Evolutionary conservation across 139 green algal genomes (phyloP), one percentile per base, ranked within the genome.

Genomic region (Axilococcus clingmanii): DNA sequence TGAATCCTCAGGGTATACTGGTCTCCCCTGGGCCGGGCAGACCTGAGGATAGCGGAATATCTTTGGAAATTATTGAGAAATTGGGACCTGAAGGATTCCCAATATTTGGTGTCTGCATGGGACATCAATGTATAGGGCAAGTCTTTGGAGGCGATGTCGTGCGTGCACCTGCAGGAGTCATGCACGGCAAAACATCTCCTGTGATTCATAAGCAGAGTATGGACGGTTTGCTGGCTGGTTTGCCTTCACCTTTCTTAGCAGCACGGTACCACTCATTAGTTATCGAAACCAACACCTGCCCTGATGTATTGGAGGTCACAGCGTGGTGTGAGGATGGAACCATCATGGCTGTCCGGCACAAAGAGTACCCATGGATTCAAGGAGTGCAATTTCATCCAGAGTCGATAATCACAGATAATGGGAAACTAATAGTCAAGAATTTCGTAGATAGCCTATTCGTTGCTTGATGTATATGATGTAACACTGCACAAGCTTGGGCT

Each of bases 321-420:
- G 92, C 87, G 22, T 97, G 91, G 88, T 94, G 86, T 0, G 91
- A 97, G 42, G 92, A 99, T 56, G 83, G 86, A 44, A 95, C 86
- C 25, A 89, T 98, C 68, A 99, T 99, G 92, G 92, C 60, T 3
- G 80, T 95, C 24, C 71, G 78, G 22, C 90, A 98, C 68, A 89
- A 80, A 54, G 62, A 88, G 42, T 69, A 77, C 40, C 67, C 72
- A 1, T 67, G 77, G 57, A 78, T 90, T 32, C 77, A 87, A 61
- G 84, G 89, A 4, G 90, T 99, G 55, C 92, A 99, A 68, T 99
- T 99, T 68, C 92, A 99, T 65, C 91, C 92, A 4, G 92, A 97
- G 63, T 82, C 60, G 55, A 93, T 96, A 61, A 95, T 97, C 66
- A 96, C 88, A 3, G 54, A 88, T 38, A 78, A 83, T 51, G 89